Evolutionary conservation across 352 stramenopile species (phyloP).

Genomic region (Hyphochytrium catenoides): DNA sequence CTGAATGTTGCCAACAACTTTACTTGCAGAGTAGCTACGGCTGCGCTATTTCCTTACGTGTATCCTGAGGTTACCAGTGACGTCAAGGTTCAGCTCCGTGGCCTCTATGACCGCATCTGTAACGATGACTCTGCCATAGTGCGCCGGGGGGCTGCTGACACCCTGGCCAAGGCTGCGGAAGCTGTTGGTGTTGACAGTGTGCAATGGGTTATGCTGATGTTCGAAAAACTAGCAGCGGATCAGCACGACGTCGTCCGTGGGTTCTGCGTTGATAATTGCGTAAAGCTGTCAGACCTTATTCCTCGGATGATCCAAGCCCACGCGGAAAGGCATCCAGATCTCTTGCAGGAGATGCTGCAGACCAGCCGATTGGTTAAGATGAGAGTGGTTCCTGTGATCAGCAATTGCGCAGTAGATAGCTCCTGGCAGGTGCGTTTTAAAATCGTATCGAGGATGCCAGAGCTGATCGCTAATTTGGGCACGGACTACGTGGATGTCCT

Average conservation of each 20-base stretch:
- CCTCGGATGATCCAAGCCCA: conserved; percentile 13
- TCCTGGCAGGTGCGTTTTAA: conserved; percentile 63
- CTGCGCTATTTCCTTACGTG: conserved; percentile 40
- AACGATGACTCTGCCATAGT: conserved; percentile 59
- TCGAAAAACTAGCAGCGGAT: conserved; percentile 50
- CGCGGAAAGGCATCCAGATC: conserved; percentile 9
- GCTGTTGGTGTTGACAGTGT: conserved; percentile 22
- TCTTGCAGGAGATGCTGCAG: too few species aligned
- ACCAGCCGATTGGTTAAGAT: conserved; percentile 32
- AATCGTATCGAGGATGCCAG: conserved; percentile 32
- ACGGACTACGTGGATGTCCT: conserved; percentile 50
- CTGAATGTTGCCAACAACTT: conserved; percentile 53
- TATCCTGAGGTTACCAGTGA: conserved; percentile 39
- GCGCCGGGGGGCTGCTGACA: conserved; percentile 42
- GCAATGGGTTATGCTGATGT: conserved; percentile 35
- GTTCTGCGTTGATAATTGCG: conserved; percentile 17
- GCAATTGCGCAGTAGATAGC: conserved; percentile 55
- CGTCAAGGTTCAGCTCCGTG: conserved; percentile 42
- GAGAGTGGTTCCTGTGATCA: conserved; percentile 61
- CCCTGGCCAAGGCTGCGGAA: conserved; percentile 41
- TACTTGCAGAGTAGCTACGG: conserved; percentile 47
- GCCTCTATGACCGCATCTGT: conserved; percentile 61
- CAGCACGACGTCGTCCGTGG: conserved; percentile 5
- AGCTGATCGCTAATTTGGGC: conserved; percentile 46
- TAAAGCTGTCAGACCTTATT: conserved; percentile 32